Evolutionary conservation across 805 yeast species (phyloP), one percentile per base, ranked within the genome.

Genomic region (Sporopachydermia lactativora): DNA sequence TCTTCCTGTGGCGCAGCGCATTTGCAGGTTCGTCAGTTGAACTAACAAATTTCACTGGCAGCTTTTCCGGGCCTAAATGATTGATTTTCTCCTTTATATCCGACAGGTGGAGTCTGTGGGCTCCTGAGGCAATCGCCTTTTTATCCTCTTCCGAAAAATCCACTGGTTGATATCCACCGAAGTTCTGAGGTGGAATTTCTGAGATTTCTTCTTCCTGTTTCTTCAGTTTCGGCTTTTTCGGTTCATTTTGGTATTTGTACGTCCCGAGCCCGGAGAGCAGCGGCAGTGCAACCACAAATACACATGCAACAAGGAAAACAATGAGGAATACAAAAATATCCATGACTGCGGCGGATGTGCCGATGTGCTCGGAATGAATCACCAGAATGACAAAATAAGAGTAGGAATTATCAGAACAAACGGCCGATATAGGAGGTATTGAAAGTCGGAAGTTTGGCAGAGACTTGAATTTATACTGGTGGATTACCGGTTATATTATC

Each of bases 51-150:
- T 24, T 24, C 31, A 24, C 31, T 8, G 31, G 31, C n/a, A 24
- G n/a, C 13, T n/a, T 36, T 18, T 17, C 39, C 6, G 39, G 39
- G 6, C 17, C 39, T 17, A 36, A 17, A 8, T 14, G 19, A 34
- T 8, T 8, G 18, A 36, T 36, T 18, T 36, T 8, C 5, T 36
- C 39, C 14, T 36, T 16, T 8, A 36, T 8, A 16, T 36, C 11
- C 5, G 16, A 19, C 16, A 11, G 19, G 39, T 36, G 16, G 39
- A 17, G 19, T n/a, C 16, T 36, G 13, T 24, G 31, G n/a, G 31
- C 31, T 24, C 31, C 31, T 24, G 31, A 24, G n/a, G 31, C n/a
- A 8, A 24, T 24, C 8, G 31, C 31, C n/a, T 24, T 24, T n/a
- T 24, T 24, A n/a, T 24, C 31, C 8, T 24, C 31, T 24, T 24